Evolutionary conservation across 257 asterid species (phyloP).

Genomic region (Gynochthodes officinalis): DNA sequence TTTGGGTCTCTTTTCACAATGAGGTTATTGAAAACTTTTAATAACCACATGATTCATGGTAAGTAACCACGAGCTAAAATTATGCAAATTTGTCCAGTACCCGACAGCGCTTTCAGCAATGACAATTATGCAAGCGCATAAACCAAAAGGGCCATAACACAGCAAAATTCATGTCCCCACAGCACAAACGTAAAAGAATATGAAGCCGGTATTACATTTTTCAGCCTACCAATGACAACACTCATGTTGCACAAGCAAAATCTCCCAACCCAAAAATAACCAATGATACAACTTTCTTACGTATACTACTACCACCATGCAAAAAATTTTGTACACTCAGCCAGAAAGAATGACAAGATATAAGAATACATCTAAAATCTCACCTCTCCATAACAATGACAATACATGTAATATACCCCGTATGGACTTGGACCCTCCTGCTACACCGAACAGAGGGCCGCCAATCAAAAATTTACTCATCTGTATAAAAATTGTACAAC

Average conservation of each 20-base stretch:
- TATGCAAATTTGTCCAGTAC: too few species aligned
- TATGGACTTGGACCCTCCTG: constrained; percentile 2
- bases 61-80: too few species aligned
- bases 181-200: constrained; percentile 19
- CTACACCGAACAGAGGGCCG: constrained; percentile 11
- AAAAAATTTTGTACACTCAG: constrained; percentile 12
- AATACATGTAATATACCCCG: constrained; percentile 2
- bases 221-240: constrained; percentile 7
- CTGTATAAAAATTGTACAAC: constrained; percentile 7
- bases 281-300: constrained; percentile 18
- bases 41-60: too few species aligned
- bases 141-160: background rate
- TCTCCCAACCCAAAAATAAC: constrained; percentile 21
- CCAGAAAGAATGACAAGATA: background rate
- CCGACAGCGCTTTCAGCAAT: too few species aligned
- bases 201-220: constrained; percentile 20
- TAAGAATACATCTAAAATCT: constrained; percentile 6
- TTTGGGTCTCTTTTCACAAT: too few species aligned
- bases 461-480: background rate
- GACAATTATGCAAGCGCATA: too few species aligned
- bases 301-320: constrained; percentile 10
- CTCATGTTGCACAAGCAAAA: constrained; percentile 5
- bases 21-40: too few species aligned
- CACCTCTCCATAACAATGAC: constrained; percentile 7
- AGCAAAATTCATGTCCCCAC: constrained; percentile 2